A percentile compares a stretch with the other conserved stretches of the same genome.
Conservation (phyloP, 2,329 filamentous ascomycete species). For the Diaporthe sp. region DNA sequence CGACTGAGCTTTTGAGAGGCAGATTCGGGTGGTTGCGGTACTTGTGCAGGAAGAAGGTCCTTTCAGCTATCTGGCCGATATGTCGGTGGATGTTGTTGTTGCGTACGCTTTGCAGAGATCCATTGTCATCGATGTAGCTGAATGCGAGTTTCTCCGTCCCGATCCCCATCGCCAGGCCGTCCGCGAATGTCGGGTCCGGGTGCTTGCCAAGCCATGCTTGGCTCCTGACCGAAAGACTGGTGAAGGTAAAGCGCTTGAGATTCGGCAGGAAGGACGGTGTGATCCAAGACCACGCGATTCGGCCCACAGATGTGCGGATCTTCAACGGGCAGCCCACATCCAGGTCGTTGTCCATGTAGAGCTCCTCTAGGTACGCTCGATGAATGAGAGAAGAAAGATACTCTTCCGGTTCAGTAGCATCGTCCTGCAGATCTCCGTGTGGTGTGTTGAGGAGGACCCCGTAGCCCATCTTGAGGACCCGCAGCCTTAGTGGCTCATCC, state of each 20-base stretch:
- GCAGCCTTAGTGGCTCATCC: slow-evolving; percentile 16
- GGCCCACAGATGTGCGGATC: slow-evolving; percentile 16
- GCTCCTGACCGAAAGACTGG: slow-evolving; percentile 33
- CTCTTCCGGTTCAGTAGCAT: neutral
- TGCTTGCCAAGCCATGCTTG: slow-evolving; percentile 22
- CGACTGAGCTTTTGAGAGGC: slow-evolving; percentile 21
- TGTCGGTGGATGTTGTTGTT: slow-evolving; percentile 4
- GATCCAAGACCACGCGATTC: slow-evolving; percentile 32
- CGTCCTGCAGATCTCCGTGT: neutral
- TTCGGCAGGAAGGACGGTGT: slow-evolving; percentile 29
- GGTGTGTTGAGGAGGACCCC: slow-evolving; percentile 33
- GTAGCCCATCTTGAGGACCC: slow-evolving; percentile 37
- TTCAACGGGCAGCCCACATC: slow-evolving; percentile 32
- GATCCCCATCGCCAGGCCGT: slow-evolving; percentile 17
- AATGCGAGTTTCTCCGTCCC: slow-evolving; percentile 35
- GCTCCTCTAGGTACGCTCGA: slow-evolving; percentile 19
- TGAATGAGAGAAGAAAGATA: slow-evolving; percentile 29
- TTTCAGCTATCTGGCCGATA: neutral
- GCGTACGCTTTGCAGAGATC: neutral
- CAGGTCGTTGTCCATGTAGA: slow-evolving; percentile 36
- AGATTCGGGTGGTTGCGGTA: neutral
- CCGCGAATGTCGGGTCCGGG: slow-evolving; percentile 30
- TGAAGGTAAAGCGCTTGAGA: slow-evolving; percentile 37
- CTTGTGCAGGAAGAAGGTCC: slow-evolving; percentile 30
- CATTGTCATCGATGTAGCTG: slow-evolving; percentile 29